Evolutionary conservation across 2,329 filamentous ascomycete genomes (phyloP).

Genomic region (Cladophialophora exuberans): DNA sequence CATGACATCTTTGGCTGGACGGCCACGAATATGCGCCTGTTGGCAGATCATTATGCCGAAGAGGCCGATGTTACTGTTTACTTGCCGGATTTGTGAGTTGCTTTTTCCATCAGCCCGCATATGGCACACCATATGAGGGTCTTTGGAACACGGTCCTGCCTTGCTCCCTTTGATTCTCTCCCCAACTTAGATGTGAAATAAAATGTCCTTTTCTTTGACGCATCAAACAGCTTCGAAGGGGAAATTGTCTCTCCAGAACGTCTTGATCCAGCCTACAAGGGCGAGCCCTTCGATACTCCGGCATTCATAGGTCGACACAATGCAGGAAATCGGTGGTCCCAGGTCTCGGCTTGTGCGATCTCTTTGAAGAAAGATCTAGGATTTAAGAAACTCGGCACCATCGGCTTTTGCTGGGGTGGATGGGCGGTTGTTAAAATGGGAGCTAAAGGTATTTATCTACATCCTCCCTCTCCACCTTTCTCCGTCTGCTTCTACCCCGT

Average conservation of each 20-base stretch:
- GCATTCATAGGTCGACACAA: conserved; percentile 24
- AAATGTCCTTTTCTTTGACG: not conserved
- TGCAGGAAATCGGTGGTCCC: conserved; percentile 39
- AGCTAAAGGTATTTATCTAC: conserved; percentile 31
- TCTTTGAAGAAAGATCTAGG: conserved; percentile 43
- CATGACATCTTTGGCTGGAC: conserved; percentile 53
- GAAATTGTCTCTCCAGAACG: conserved; percentile 39
- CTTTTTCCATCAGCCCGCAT: not conserved
- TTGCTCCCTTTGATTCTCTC: not conserved
- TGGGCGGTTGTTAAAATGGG: conserved; percentile 53
- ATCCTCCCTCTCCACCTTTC: not conserved
- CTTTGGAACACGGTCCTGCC: not conserved
- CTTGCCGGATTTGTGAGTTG: conserved; percentile 43
- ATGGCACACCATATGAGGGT: no score
- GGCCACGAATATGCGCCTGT: conserved; percentile 47
- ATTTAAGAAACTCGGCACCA: conserved; percentile 47
- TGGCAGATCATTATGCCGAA: conserved; percentile 53
- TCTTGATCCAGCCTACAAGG: conserved; percentile 34
- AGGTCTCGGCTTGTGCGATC: conserved; percentile 42
- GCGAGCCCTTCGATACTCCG: conserved; percentile 42
- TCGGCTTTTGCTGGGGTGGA: conserved; percentile 39
- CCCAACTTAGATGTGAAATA: not conserved
- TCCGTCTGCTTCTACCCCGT: not conserved
- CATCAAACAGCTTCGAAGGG: conserved; percentile 37
- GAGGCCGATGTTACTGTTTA: conserved; percentile 49